phyloP scores from a whole-genome alignment of 176 grass and related monocot species.

The Raddia distichophylla region DNA sequence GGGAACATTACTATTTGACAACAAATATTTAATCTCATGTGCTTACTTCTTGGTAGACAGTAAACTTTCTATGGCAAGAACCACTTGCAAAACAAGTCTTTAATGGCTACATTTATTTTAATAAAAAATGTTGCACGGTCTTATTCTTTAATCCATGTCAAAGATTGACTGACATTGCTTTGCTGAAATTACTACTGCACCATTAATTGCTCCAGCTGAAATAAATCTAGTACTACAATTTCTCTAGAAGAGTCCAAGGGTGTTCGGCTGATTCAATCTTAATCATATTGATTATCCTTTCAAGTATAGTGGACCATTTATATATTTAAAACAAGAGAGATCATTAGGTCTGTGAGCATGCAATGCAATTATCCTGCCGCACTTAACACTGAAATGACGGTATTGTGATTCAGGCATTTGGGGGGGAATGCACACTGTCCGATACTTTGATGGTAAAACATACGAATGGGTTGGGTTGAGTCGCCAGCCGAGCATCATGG shows the following conservation, averaged over 20 bases:
- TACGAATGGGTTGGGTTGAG: constrained; percentile 99
- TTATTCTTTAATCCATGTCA: background rate
- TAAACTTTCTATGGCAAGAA: background rate
- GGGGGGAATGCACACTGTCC: constrained; percentile 96
- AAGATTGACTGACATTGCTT: background rate
- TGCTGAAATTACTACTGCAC: background rate
- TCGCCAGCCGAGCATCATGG: constrained; percentile 93
- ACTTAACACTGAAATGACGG: constrained; percentile 1
- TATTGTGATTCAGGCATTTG: constrained; percentile 86
- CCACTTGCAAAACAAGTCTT: background rate
- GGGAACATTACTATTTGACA: constrained; percentile 8
- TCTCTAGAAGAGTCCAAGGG: background rate
- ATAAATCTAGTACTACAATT: background rate
- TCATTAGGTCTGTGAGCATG: background rate
- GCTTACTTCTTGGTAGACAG: constrained; percentile 18
- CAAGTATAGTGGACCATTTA: background rate
- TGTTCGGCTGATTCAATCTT: constrained; percentile 3
- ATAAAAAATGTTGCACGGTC: background rate
- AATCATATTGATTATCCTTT: background rate
- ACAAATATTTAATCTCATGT: constrained; percentile 1
- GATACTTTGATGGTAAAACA: constrained; percentile 96
- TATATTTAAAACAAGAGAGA: constrained; percentile 5
- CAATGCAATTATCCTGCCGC: background rate
- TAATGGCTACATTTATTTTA: background rate
- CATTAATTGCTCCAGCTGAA: background rate